Percentiles rank a stretch among this genome's conserved stretches.
Evolutionary conservation across 768 basidiomycete genomes (phyloP).

Genomic region (Agaricus sinodeliciosus): DNA sequence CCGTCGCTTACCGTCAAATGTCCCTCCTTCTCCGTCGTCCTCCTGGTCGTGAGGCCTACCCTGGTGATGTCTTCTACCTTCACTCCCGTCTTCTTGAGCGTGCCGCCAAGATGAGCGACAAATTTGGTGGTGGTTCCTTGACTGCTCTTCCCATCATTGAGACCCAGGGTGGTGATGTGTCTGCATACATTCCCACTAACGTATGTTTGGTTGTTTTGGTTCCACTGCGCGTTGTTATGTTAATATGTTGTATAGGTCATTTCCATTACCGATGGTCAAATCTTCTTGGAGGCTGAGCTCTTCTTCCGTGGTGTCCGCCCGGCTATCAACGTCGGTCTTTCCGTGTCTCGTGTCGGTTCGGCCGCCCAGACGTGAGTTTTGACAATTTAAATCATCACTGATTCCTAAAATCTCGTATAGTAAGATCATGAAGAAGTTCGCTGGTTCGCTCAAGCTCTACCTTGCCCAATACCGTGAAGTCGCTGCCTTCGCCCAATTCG

Average conservation of each 20-base stretch:
- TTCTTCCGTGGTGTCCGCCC: constrained; percentile 99
- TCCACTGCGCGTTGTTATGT: not conserved
- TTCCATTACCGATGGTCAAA: constrained; percentile 99
- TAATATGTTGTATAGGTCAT: constrained; percentile 62
- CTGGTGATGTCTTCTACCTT: constrained; percentile 99
- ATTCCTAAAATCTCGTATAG: constrained; percentile 26
- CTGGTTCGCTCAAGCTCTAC: constrained; percentile 99
- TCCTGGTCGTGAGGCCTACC: constrained; percentile 99
- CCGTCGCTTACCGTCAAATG: constrained; percentile 99
- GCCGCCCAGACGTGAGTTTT: constrained; percentile 93
- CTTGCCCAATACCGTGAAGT: constrained; percentile 99
- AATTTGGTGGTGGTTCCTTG: constrained; percentile 96
- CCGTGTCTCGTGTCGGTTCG: constrained; percentile 99
- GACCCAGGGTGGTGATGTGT: constrained; percentile 99
- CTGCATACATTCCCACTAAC: constrained; percentile 96
- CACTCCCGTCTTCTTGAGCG: constrained; percentile 99
- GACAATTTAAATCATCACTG: not conserved
- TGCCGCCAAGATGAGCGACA: constrained; percentile 99
- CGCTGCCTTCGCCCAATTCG: constrained; percentile 98
- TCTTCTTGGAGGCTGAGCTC: constrained; percentile 99
- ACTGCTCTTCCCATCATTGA: constrained; percentile 99
- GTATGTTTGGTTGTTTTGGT: constrained; percentile 32
- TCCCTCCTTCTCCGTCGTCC: constrained; percentile 99
- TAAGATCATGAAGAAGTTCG: constrained; percentile 99
- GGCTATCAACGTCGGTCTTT: constrained; percentile 99